Evolutionary conservation across 352 stramenopile genomes (phyloP).

Genomic region (Phytophthora pseudosyringae): DNA sequence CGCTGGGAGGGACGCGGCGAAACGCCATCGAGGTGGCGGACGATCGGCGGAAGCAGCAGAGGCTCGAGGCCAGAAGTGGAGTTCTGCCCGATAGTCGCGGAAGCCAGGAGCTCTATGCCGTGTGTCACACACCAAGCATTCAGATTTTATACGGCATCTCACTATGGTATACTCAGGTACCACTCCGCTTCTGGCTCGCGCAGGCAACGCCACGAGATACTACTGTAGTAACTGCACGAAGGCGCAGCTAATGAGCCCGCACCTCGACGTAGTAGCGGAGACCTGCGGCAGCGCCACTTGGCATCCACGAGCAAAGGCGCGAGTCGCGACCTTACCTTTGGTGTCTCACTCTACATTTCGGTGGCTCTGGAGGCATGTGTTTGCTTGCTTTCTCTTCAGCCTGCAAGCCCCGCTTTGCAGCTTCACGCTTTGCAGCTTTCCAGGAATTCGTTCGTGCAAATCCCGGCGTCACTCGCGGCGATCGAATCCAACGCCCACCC

Average conservation of each 20-base stretch:
- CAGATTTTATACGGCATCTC: constrained; percentile 16
- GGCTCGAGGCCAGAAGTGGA: constrained; percentile 5
- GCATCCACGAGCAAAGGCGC: constrained; percentile 5
- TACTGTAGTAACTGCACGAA: background rate
- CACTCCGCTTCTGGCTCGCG: constrained; percentile 3
- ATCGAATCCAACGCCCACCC: background rate
- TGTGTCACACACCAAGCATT: constrained; percentile 35
- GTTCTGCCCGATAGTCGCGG: constrained; percentile 14
- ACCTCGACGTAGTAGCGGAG: constrained; percentile 19
- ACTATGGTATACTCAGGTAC: background rate
- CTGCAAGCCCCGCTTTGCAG: background rate
- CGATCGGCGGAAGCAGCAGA: constrained; percentile 3
- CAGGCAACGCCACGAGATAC: constrained; percentile 11
- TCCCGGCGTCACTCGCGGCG: constrained; percentile 7
- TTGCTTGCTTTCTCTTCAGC: constrained; percentile 22
- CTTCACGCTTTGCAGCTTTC: background rate
- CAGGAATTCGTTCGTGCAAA: constrained; percentile 32
- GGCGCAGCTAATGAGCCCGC: constrained; percentile 9
- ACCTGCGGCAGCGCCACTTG: constrained; percentile 12
- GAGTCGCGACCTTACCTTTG: constrained; percentile 7
- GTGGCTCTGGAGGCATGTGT: constrained; percentile 15
- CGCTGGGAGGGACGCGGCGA: constrained; percentile 19
- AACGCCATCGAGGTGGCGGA: constrained; percentile 27
- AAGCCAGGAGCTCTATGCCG: constrained; percentile 23
- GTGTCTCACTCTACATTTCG: constrained; percentile 11